These are phyloP conservation scores for Blastobotrys parvus DNA, from an alignment of 805 yeast genomes.

Conservation along the genomic window DNA sequence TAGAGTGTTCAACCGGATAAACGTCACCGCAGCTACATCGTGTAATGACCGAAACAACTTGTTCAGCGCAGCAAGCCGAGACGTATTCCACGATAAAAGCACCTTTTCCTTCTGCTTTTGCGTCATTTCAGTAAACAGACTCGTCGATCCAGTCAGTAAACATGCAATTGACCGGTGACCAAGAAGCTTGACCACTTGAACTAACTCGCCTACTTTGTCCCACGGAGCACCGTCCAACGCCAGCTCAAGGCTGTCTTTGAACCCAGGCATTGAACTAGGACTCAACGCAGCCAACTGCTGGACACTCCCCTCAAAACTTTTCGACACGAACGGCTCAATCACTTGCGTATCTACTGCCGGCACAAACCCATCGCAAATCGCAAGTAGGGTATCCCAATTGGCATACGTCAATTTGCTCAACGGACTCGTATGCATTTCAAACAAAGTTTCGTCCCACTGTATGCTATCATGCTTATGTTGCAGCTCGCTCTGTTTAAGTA, in stretches of 20 bases:
- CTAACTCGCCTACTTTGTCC: slow-evolving; percentile 8
- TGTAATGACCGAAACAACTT: slow-evolving; percentile 29
- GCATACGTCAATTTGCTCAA: slow-evolving; percentile 1
- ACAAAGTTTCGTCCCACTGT: no score
- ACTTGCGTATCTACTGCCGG: slow-evolving; percentile 14
- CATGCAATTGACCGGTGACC: slow-evolving; percentile 18
- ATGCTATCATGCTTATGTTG: no score
- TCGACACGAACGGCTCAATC: slow-evolving; percentile 5
- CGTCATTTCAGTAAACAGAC: slow-evolving; percentile 21
- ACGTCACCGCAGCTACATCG: slow-evolving; percentile 25
- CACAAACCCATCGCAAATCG: slow-evolving; percentile 14
- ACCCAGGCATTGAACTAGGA: slow-evolving; percentile 9
- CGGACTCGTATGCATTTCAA: no score
- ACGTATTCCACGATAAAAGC: slow-evolving; percentile 34
- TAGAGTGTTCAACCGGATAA: slow-evolving; percentile 26
- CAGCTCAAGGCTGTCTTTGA: slow-evolving; percentile 3
- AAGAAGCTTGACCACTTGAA: slow-evolving; percentile 15
- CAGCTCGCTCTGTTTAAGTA: no score
- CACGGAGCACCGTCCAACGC: background rate
- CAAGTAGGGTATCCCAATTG: slow-evolving; percentile 3
- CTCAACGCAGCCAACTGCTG: slow-evolving; percentile 9
- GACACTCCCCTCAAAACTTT: slow-evolving; percentile 5
- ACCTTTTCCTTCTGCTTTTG: slow-evolving; percentile 27
- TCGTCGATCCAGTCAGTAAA: slow-evolving; percentile 17
- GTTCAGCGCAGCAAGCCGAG: slow-evolving; percentile 32